phyloP scores from a whole-genome alignment of 257 asterid species.

The Solanum pennellii region DNA sequence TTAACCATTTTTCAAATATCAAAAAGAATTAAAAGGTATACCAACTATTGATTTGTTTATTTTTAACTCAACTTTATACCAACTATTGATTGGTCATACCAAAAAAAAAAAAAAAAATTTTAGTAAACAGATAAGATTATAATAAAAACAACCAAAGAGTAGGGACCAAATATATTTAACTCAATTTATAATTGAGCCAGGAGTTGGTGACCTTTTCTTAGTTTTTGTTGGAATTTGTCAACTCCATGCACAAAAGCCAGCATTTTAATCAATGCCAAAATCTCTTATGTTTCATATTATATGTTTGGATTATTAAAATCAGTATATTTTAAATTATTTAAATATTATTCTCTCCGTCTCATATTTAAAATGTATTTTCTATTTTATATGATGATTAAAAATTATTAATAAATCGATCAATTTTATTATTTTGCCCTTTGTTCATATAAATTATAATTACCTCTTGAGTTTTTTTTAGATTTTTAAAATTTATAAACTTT shows the following conservation, averaged over 20 bases:
- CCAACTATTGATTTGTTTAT: not conserved
- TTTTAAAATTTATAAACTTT: too few species aligned
- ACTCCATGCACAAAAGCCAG: not conserved
- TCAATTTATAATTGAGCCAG: not conserved
- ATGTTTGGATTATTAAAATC: not conserved
- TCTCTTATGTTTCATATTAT: not conserved
- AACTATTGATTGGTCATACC: not conserved
- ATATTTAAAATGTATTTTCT: too few species aligned
- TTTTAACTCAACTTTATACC: not conserved
- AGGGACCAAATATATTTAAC: not conserved
- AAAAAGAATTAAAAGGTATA: not conserved
- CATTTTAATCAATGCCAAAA: not conserved
- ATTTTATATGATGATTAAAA: too few species aligned
- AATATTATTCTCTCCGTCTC: too few species aligned
- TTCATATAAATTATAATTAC: too few species aligned
- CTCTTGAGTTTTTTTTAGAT: too few species aligned
- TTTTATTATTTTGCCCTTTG: too few species aligned
- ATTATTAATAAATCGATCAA: too few species aligned
- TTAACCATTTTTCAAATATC: too few species aligned
- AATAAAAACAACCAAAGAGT: not conserved
- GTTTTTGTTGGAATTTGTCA: not conserved
- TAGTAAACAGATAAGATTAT: not conserved
- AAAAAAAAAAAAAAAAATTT: too few species aligned
- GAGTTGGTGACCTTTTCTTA: not conserved
- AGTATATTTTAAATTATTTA: not conserved